A percentile compares a stretch with the other conserved stretches of the same genome.
Conservation (phyloP, 176 grass and related monocot species). For the Tuctoria greenei region DNA sequence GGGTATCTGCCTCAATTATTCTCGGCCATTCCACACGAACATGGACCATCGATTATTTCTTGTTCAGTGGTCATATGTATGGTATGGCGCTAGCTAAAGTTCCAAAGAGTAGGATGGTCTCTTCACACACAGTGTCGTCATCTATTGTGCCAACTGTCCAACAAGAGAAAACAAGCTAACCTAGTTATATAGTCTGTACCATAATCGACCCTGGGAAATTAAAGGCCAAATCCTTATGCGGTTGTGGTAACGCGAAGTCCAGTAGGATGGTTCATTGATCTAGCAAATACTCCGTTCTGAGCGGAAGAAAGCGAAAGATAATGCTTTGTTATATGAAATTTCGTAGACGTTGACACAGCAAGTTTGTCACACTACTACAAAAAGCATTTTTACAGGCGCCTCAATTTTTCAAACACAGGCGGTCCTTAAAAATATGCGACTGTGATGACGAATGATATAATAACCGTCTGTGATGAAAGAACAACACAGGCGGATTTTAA, state of each 20-base stretch:
- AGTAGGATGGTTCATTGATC: not conserved
- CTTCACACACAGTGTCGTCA: not conserved
- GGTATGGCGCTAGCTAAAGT: not conserved
- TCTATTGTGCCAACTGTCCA: not conserved
- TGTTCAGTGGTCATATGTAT: too few relatives aligned
- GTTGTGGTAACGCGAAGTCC: too few relatives aligned
- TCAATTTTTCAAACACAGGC: too few relatives aligned
- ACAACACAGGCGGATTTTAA: too few relatives aligned
- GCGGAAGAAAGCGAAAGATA: slow-evolving; percentile 3
- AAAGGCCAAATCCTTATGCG: too few relatives aligned
- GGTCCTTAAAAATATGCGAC: too few relatives aligned
- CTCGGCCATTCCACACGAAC: not conserved
- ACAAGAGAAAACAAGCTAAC: not conserved
- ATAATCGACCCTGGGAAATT: not conserved
- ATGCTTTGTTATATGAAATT: not conserved
- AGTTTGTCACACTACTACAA: too few relatives aligned
- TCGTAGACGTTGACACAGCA: slow-evolving; percentile 13
- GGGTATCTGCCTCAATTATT: slow-evolving; percentile 32
- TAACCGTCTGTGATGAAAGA: too few relatives aligned
- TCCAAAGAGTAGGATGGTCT: not conserved
- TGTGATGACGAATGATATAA: too few relatives aligned
- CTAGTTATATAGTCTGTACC: not conserved
- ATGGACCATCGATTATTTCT: slow-evolving; percentile 34
- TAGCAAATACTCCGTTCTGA: not conserved
- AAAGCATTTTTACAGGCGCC: too few relatives aligned